Evolutionary conservation across 306 rosid genomes (phyloP).

Genomic region (Begonia masoniana): DNA sequence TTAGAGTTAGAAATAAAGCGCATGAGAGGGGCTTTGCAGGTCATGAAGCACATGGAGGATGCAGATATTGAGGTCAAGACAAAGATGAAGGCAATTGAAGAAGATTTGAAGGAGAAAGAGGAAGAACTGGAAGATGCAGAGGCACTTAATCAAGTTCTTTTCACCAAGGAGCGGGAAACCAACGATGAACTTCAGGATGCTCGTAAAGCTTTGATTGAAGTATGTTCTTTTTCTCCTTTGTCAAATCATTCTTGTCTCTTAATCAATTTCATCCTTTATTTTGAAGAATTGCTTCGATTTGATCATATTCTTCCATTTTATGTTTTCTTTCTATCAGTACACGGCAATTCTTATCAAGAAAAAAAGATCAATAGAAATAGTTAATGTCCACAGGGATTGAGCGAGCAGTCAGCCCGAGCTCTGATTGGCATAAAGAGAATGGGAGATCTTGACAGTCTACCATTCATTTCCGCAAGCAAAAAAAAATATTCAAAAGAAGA

Average conservation of each 20-base stretch:
- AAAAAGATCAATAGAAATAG: too few species aligned
- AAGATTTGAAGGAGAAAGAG: slow-evolving; percentile 39
- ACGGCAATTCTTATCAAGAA: too few species aligned
- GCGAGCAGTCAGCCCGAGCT: slow-evolving; percentile 13
- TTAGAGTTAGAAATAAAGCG: slow-evolving; percentile 52
- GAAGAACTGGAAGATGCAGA: slow-evolving; percentile 36
- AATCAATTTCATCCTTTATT: too few species aligned
- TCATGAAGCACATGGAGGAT: slow-evolving; percentile 56
- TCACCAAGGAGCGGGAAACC: slow-evolving; percentile 43
- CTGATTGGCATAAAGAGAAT: slow-evolving; percentile 34
- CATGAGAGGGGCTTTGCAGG: slow-evolving; percentile 56
- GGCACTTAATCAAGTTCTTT: slow-evolving; percentile 31
- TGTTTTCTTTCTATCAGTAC: too few species aligned
- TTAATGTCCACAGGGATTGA: slow-evolving; percentile 25
- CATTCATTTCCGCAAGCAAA: slow-evolving; percentile 30
- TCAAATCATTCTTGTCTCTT: not conserved
- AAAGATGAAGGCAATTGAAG: slow-evolving; percentile 29
- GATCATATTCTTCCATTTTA: too few species aligned
- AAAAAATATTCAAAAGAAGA: slow-evolving; percentile 18
- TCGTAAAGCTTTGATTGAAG: slow-evolving; percentile 53
- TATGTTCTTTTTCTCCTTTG: slow-evolving; percentile 13
- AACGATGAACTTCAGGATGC: slow-evolving; percentile 81
- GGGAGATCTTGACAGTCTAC: slow-evolving; percentile 43
- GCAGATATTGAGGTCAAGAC: slow-evolving; percentile 41
- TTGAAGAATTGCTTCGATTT: too few species aligned